Conservation (phyloP, 1,284 basidiomycete species). For the Leccinum solheimii region DNA sequence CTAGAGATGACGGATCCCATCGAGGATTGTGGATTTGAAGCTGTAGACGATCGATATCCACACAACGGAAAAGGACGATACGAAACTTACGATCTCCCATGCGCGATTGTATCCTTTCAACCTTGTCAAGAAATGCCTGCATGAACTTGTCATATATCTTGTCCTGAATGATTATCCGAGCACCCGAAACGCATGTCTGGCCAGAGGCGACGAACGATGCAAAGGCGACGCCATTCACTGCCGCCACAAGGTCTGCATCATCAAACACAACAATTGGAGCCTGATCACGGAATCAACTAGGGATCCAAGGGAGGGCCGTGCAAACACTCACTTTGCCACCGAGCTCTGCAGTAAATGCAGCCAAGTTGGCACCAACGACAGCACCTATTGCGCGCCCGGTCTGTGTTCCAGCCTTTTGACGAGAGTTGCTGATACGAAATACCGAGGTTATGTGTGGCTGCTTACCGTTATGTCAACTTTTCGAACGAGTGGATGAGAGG, state of each 20-base stretch:
- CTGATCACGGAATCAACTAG: constrained; percentile 37
- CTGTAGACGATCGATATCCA: constrained; percentile 38
- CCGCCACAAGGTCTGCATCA: constrained; percentile 67
- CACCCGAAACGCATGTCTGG: constrained; percentile 82
- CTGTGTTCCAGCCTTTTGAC: constrained; percentile 66
- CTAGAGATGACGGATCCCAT: constrained; percentile 78
- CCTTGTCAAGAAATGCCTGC: constrained; percentile 58
- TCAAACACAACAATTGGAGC: constrained; percentile 77
- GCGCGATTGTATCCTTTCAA: constrained; percentile 56
- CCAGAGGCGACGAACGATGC: constrained; percentile 84
- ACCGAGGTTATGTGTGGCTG: background rate
- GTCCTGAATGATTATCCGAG: constrained; percentile 70
- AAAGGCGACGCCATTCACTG: constrained; percentile 78
- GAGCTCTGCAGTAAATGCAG: constrained; percentile 75
- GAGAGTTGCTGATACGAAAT: constrained; percentile 6
- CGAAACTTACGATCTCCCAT: constrained; percentile 73
- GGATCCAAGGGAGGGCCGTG: background rate
- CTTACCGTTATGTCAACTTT: constrained; percentile 83
- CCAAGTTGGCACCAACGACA: constrained; percentile 70
- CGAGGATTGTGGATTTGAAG: constrained; percentile 63
- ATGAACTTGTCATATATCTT: constrained; percentile 69
- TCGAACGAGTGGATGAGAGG: constrained; percentile 61
- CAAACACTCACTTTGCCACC: constrained; percentile 65
- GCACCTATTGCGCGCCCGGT: constrained; percentile 71
- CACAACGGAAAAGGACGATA: constrained; percentile 10